Conservation (phyloP, 78 protist genomes). For the Isochrysis galbana region DNA sequence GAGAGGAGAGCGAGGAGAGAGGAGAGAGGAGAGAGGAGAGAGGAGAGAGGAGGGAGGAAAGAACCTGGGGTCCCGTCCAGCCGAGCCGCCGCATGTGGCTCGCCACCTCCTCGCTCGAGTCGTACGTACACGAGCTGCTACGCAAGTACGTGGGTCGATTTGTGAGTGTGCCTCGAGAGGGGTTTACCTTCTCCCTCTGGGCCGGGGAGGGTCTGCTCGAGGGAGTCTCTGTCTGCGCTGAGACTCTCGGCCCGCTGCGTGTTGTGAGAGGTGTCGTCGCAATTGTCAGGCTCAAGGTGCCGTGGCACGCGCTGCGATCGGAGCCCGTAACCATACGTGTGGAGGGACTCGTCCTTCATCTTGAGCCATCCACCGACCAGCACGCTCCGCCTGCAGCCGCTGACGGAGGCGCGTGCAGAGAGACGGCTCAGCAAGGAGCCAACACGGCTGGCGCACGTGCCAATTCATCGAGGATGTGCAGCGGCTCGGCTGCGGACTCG, state of each 20-base stretch:
- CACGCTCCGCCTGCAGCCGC: no score
- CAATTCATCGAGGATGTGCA: no score
- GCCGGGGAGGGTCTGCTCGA: not conserved
- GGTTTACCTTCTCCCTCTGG: not conserved
- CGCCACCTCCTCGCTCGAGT: not conserved
- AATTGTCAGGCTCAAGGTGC: not conserved
- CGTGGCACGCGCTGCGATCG: constrained; percentile 24
- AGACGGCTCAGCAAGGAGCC: no score
- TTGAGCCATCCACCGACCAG: not conserved
- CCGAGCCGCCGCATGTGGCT: no score
- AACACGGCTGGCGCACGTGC: no score
- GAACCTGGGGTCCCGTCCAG: no score
- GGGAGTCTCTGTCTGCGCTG: not conserved
- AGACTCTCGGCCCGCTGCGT: not conserved
- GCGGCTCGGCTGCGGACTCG: no score
- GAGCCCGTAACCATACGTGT: not conserved
- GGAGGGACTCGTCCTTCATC: not conserved
- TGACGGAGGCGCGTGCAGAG: no score
- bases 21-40: no score
- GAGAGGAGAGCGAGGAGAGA: no score
- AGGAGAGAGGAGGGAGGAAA: no score
- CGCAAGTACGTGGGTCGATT: not conserved
- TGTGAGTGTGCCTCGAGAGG: not conserved
- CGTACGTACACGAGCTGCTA: not conserved
- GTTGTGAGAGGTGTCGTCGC: not conserved